Evolutionary conservation across 768 basidiomycete genomes (phyloP), one percentile per base, ranked within the genome.

Genomic region (Chalciporus chontae): DNA sequence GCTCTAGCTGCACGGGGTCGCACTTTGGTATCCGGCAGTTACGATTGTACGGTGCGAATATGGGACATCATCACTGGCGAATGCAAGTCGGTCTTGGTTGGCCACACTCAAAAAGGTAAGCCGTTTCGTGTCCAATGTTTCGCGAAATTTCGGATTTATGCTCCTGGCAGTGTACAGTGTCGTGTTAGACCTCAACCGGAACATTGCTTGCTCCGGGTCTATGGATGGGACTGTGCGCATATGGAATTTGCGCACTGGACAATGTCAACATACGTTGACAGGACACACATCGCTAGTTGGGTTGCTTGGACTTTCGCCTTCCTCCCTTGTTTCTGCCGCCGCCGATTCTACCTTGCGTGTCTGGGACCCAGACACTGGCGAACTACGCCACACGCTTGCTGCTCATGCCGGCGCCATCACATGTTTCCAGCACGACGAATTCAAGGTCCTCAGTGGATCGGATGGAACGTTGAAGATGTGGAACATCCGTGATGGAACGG

Each of bases 381-480:
- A 84, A 50, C 75, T 90, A 26, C 82, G 80, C 34, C 87, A 94
- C 57, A 84, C 86, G 0, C 79, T 99, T 26, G 84, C 86, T 4
- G 92, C 90, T 1, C 95, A 98, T 66, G 88, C 87, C 6, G 95
- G 94, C 18, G 94, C 95, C n/a, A 98, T 99, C 58, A 98, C 96
- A 15, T 99, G 95, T 71, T 97, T 98, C 77, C 93, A 95, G 68
- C 94, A 96, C 58, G 95, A 98, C 66, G 94, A 98, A 66, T 92
- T 90, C 75, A 97, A 96, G 65, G 91, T 98, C 40, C 78, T 99
- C 24, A 91, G 88, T 61, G 95, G 95, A 11, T 90, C 88, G 13
- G 96, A 98, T 58, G 96, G 96, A 14, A 92, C 90, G 51, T 76
- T 99, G 59, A 97, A 97, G 77, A 90, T 98, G 85, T 99, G 96